Conservation (phyloP, 176 grass and related monocot species). For the Panicum miliaceum region DNA sequence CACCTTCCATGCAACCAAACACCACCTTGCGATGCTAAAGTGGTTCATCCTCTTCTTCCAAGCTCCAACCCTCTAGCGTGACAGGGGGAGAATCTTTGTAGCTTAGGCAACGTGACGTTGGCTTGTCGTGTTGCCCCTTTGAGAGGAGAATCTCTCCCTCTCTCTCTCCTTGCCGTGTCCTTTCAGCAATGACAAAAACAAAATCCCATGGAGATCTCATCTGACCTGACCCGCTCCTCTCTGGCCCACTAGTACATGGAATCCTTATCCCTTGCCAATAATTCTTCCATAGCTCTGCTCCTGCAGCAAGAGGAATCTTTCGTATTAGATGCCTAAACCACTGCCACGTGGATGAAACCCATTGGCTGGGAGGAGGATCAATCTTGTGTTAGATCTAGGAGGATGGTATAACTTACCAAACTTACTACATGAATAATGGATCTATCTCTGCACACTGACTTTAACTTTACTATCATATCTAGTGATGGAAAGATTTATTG, state of each 20-base stretch:
- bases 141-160: slow-evolving; percentile 23
- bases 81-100: slow-evolving; percentile 12
- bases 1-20: too few relatives aligned
- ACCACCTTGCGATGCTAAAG: too few relatives aligned
- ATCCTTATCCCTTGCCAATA: slow-evolving; percentile 50
- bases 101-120: slow-evolving; percentile 14
- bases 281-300: slow-evolving; percentile 11
- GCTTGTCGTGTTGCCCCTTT: slow-evolving; percentile 26
- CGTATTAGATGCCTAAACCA: not conserved
- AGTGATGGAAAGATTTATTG: not conserved
- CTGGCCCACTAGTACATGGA: slow-evolving; percentile 32
- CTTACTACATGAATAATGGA: not conserved
- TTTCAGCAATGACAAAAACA: slow-evolving; percentile 29
- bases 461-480: not conserved
- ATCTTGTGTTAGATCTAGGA: not conserved
- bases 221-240: not conserved
- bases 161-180: slow-evolving; percentile 36
- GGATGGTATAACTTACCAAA: not conserved
- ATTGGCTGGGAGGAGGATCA: slow-evolving; percentile 1
- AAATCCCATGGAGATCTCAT: slow-evolving; percentile 16
- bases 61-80: not conserved
- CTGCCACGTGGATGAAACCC: not conserved
- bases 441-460: not conserved
- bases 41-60: slow-evolving; percentile 24
- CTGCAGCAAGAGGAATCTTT: slow-evolving; percentile 19